These are phyloP conservation scores for Lepidium africanum DNA, from an alignment of 345 rosid genomes.

Conservation along the genomic window DNA sequence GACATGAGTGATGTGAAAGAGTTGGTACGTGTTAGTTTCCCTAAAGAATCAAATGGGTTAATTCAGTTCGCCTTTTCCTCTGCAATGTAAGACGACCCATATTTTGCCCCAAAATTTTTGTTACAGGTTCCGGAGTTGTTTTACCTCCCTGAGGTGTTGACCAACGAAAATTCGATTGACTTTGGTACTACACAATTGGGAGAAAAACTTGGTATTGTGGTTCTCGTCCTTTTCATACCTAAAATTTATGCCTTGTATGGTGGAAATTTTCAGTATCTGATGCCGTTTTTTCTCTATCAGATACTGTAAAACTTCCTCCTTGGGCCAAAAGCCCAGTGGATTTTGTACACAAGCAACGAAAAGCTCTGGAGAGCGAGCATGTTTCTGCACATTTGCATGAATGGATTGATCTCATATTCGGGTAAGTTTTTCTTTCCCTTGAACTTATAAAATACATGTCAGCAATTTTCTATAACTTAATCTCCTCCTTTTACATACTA, in stretches of 20 bases:
- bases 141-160: constrained; percentile 90
- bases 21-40: constrained; percentile 53
- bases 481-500: not conserved
- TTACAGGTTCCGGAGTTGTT: constrained; percentile 93
- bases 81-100: constrained; percentile 3
- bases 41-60: not conserved
- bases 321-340: constrained; percentile 94
- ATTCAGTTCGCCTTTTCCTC: constrained; percentile 6
- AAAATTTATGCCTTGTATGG: not conserved
- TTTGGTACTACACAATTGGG: constrained; percentile 94
- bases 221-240: constrained; percentile 12
- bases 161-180: constrained; percentile 79
- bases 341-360: constrained; percentile 90
- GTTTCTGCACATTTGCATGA: constrained; percentile 94
- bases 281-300: constrained; percentile 35
- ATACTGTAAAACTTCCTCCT: constrained; percentile 85
- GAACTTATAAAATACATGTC: not conserved
- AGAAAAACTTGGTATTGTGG: constrained; percentile 64
- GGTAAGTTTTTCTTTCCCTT: constrained; percentile 40
- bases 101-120: constrained; percentile 2
- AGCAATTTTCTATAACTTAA: not conserved
- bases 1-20: constrained; percentile 99
- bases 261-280: not conserved
- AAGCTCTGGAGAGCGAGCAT: constrained; percentile 96
- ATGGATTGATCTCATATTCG: constrained; percentile 98